Conservation (phyloP, 1,284 basidiomycete genomes). For the Cutaneotrichosporon sp. region DNA sequence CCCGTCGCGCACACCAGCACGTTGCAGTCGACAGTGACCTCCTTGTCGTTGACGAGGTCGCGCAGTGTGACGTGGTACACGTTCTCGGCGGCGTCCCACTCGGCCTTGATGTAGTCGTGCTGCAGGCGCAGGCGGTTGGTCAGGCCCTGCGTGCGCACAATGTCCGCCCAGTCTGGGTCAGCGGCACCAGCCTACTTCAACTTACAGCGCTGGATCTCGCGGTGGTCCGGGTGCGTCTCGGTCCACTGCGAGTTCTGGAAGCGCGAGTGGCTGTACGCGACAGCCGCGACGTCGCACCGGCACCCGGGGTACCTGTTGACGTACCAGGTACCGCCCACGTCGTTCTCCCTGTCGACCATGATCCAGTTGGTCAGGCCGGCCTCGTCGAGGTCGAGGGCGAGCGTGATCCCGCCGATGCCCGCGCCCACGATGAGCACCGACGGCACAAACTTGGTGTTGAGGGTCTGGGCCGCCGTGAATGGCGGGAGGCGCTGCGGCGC, state of each 20-base stretch:
- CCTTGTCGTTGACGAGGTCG: slow-evolving; percentile 20
- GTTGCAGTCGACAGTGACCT: slow-evolving; percentile 16
- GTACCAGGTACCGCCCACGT: slow-evolving; percentile 36
- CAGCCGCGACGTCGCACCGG: slow-evolving; percentile 35
- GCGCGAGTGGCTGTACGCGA: slow-evolving; percentile 23
- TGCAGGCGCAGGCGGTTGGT: slow-evolving; percentile 21
- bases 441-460: slow-evolving; percentile 12
- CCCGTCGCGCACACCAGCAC: slow-evolving; percentile 23
- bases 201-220: slow-evolving; percentile 24
- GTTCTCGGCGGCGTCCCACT: slow-evolving; percentile 18
- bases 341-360: slow-evolving; percentile 36
- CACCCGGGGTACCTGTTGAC: slow-evolving; percentile 35
- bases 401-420: slow-evolving; percentile 14
- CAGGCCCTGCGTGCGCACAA: slow-evolving; percentile 21
- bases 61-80: slow-evolving; percentile 22
- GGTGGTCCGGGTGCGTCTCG: slow-evolving; percentile 20
- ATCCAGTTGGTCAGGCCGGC: slow-evolving; percentile 21
- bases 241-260: slow-evolving; percentile 24
- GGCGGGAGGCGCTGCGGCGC: background rate
- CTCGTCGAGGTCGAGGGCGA: slow-evolving; percentile 15
- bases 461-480: background rate
- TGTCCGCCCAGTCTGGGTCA: slow-evolving; percentile 27
- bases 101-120: slow-evolving; percentile 21
- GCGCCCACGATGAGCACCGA: slow-evolving; percentile 18
- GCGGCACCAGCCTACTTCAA: too few relatives aligned